Conservation (phyloP, 2,329 filamentous ascomycete genomes). For the Penicillium sp. region DNA sequence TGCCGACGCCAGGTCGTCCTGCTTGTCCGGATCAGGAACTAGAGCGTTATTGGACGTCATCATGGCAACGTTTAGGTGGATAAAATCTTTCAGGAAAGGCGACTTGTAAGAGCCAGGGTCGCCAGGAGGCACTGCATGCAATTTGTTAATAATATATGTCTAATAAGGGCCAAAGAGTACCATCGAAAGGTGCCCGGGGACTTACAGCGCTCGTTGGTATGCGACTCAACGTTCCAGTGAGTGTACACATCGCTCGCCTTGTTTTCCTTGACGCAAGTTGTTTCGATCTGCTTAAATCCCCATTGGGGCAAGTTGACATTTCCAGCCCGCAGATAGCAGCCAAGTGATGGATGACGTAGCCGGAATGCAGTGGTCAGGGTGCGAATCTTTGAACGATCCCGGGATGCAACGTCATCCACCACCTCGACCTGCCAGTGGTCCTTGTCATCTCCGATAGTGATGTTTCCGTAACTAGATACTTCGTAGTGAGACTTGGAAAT, state of each 20-base stretch:
- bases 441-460: constrained; percentile 92
- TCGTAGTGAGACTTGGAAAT: constrained; percentile 85
- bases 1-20: constrained; percentile 91
- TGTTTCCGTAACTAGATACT: constrained; percentile 93
- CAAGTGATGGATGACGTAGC: constrained; percentile 72
- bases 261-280: constrained; percentile 89
- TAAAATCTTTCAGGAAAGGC: constrained; percentile 94
- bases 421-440: constrained; percentile 97
- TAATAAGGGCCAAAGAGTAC: background rate
- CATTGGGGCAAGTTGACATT: constrained; percentile 96
- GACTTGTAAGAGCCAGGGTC: constrained; percentile 92
- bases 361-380: constrained; percentile 93
- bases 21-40: constrained; percentile 96
- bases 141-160: constrained; percentile 5
- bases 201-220: constrained; percentile 89
- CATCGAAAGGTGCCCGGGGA: constrained; percentile 19
- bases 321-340: constrained; percentile 90
- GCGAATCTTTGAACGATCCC: constrained; percentile 76
- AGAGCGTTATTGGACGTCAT: constrained; percentile 99
- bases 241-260: constrained; percentile 90
- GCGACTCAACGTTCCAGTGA: constrained; percentile 97
- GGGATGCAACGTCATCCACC: constrained; percentile 79
- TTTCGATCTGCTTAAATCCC: constrained; percentile 99
- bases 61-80: constrained; percentile 98
- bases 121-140: constrained; percentile 67